Base-by-base conservation (phyloP, 2,329 filamentous ascomycete genomes). In the Eutypella sp. region DNA sequence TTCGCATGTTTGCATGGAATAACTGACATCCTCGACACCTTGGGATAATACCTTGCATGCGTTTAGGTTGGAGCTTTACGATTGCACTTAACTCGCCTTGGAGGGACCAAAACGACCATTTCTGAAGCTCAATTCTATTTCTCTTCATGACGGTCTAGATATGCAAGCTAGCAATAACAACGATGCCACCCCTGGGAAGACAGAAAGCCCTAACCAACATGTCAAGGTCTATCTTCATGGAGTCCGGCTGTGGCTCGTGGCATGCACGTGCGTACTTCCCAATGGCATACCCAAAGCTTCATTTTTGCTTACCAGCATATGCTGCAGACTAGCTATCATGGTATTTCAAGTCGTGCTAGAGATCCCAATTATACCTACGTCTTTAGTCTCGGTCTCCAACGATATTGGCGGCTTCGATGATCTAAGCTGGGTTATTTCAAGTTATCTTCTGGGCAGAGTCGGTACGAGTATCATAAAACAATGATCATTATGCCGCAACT, bases 401-500 rank as follows among this genome's bases (percentile, higher is more conserved):
- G 49, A 50, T 9, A 25, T 54, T 36, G 41, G 44, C n/a, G 46
- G 36, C 15, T 36, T 43, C 15, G 41, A 50, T 18, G n/a, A 39
- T 15, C 37, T 23, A 5, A 49, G 44, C 15, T 52, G 51, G 51
- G n/a, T 54, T 5, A 27, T 52, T n/a, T 42, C 49, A 8, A 47
- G 43, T n/a, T 54, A 54, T 27, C 37, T 48, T 5, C 19, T 56
- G 5, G 54, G 52, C 5, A 52, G 51, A 25, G 55, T 54, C 6
- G 53, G 51, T 20, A 19, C 16, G 18, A 10, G n/a, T 16, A 16
- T 36, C n/a, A 36, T 16, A 11, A 37, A 16, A n/a, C 3, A 16
- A n/a, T 18, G 10, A 7, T 37, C 20, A 11, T 4, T 1, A 11
- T n/a, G 5, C 34, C 18, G 34, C 33, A 6, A 16, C 33, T 37